Evolutionary conservation across 2,329 filamentous ascomycete genomes (phyloP).

Genomic region (Talaromyces verruculosus): DNA sequence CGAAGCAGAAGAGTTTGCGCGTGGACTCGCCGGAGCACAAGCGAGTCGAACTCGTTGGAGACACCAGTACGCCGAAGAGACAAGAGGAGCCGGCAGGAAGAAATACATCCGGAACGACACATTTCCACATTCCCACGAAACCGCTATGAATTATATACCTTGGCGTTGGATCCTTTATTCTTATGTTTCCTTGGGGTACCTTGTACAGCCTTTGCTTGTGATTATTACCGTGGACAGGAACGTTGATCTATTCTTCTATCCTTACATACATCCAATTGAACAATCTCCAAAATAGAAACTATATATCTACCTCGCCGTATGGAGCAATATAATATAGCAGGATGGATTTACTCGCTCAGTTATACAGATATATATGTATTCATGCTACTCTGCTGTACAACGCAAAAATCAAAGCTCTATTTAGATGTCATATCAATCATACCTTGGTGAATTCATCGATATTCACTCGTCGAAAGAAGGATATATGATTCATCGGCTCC

Average conservation of each 20-base stretch:
- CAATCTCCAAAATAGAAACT: background rate
- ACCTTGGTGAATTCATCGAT: slow-evolving; percentile 40
- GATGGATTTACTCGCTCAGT: background rate
- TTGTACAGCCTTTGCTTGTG: slow-evolving; percentile 1
- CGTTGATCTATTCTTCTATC: background rate
- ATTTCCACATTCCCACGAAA: background rate
- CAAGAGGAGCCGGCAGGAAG: background rate
- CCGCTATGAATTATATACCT: slow-evolving; percentile 16
- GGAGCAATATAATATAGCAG: background rate
- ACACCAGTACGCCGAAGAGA: background rate
- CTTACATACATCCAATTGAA: background rate
- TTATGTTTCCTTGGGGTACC: background rate
- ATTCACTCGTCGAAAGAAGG: slow-evolving; percentile 47
- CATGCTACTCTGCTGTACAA: background rate
- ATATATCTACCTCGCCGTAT: background rate
- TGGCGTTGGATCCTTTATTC: slow-evolving; percentile 10
- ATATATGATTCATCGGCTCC: slow-evolving; percentile 55
- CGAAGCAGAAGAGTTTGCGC: background rate
- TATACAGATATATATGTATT: background rate
- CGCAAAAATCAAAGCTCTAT: background rate
- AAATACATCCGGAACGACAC: background rate
- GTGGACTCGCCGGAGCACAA: background rate
- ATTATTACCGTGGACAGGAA: background rate
- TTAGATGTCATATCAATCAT: slow-evolving; percentile 22
- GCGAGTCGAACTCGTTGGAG: background rate